phyloP scores from a whole-genome alignment of 2,329 filamentous ascomycete genomes.

The Karstenula rhodostoma region DNA sequence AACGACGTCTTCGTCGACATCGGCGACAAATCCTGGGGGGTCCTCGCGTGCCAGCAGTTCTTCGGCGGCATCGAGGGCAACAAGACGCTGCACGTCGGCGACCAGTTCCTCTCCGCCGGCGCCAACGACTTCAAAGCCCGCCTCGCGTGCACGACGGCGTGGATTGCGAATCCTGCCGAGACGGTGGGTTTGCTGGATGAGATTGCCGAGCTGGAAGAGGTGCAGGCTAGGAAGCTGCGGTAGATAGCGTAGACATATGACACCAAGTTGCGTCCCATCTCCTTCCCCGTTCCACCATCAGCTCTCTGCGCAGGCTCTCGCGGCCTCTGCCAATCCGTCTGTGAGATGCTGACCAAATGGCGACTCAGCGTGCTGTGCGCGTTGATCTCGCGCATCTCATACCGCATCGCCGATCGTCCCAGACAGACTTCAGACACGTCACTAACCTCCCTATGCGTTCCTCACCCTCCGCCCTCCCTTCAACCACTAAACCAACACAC shows the following conservation, averaged over 20 bases:
- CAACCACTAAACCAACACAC: no score
- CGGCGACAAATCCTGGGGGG: slow-evolving; percentile 96
- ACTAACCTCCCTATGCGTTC: no score
- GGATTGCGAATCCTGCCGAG: slow-evolving; percentile 93
- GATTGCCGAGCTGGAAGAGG: slow-evolving; percentile 60
- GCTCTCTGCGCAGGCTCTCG: no score
- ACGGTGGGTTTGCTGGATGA: slow-evolving; percentile 91
- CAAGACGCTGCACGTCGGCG: slow-evolving; percentile 89
- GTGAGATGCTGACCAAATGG: no score
- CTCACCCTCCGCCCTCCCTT: no score
- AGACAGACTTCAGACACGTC: no score
- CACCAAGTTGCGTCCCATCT: no score
- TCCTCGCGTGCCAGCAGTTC: slow-evolving; percentile 89
- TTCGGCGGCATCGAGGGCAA: slow-evolving; percentile 79
- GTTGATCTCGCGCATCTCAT: no score
- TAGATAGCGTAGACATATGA: slow-evolving; percentile 25
- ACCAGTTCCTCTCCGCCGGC: slow-evolving; percentile 89
- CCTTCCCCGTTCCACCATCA: no score
- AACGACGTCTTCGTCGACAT: slow-evolving; percentile 99
- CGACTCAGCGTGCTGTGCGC: no score
- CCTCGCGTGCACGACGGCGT: slow-evolving; percentile 90
- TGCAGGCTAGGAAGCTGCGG: slow-evolving; percentile 50
- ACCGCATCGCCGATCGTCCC: no score
- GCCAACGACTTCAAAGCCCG: slow-evolving; percentile 98
- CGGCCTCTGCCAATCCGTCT: no score